Conservation (phyloP, 2,329 filamentous ascomycete genomes). For the Aspergillus piperis region DNA sequence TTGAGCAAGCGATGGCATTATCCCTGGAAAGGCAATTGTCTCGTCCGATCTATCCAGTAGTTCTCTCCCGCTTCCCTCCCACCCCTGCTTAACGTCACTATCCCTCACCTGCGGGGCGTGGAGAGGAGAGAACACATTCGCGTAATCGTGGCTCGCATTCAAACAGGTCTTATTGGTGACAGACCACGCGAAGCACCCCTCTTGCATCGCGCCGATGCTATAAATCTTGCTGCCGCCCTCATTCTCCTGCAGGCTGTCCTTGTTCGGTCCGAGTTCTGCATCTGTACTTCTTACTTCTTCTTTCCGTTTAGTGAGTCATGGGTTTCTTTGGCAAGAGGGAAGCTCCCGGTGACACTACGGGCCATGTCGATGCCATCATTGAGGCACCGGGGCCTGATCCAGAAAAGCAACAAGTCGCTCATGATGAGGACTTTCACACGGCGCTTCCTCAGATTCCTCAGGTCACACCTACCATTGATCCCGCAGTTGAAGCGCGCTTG, state of each 20-base stretch:
- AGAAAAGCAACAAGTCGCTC: conserved; percentile 29
- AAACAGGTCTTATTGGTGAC: background rate
- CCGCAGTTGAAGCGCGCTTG: conserved; percentile 37
- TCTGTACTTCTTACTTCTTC: background rate
- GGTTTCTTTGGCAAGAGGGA: conserved; percentile 13
- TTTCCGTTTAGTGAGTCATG: conserved; percentile 10
- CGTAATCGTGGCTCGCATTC: background rate
- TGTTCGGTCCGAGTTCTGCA: background rate
- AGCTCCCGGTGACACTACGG: background rate
- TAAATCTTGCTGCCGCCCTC: background rate
- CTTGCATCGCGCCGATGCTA: background rate
- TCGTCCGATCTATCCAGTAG: background rate
- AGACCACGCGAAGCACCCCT: background rate
- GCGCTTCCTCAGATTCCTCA: conserved; percentile 22
- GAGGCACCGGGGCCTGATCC: conserved; percentile 25
- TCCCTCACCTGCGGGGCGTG: background rate
- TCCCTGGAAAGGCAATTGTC: background rate
- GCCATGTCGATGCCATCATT: conserved; percentile 23
- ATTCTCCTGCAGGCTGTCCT: background rate
- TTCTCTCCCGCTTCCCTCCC: background rate
- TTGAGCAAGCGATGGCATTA: background rate
- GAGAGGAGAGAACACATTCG: background rate
- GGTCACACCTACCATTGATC: conserved; percentile 31
- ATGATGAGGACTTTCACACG: conserved; percentile 24
- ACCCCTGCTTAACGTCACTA: background rate